These are phyloP conservation scores for Chlorella sp. DNA, from an alignment of 139 green algal species.

Conservation along the genomic window DNA sequence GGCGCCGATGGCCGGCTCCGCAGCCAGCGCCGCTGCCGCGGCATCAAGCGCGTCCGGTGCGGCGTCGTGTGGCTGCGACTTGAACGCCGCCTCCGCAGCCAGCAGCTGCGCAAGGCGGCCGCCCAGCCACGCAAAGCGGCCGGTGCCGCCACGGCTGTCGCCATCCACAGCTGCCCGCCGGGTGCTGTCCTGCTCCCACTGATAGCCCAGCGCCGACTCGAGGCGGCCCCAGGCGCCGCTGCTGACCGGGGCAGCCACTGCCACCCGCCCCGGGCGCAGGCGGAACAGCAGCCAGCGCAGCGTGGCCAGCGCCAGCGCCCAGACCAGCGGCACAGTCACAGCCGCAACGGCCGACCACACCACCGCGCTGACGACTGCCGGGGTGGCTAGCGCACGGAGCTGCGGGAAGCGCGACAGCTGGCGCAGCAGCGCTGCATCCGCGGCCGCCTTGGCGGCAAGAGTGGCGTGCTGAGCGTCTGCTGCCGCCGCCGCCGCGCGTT, in stretches of 20 bases:
- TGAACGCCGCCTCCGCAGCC: slow-evolving; percentile 10
- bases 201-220: slow-evolving; percentile 9
- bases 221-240: background rate
- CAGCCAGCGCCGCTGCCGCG: slow-evolving; percentile 17
- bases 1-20: background rate
- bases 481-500: background rate
- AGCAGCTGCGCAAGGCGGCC: slow-evolving; percentile 16
- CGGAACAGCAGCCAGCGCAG: background rate
- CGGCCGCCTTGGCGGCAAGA: background rate
- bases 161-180: slow-evolving; percentile 1
- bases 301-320: background rate
- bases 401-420: background rate
- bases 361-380: background rate
- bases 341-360: slow-evolving; percentile 3
- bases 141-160: slow-evolving; percentile 5
- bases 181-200: background rate
- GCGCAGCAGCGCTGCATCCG: slow-evolving; percentile 18
- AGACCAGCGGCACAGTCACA: background rate
- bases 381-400: background rate
- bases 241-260: background rate
- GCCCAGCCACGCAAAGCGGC: slow-evolving; percentile 35
- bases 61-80: background rate
- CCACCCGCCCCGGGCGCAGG: slow-evolving; percentile 9
- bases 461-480: background rate
- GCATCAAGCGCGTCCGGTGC: background rate